phyloP scores from a whole-genome alignment of 2,329 filamentous ascomycete genomes.

The Apiospora marii region DNA sequence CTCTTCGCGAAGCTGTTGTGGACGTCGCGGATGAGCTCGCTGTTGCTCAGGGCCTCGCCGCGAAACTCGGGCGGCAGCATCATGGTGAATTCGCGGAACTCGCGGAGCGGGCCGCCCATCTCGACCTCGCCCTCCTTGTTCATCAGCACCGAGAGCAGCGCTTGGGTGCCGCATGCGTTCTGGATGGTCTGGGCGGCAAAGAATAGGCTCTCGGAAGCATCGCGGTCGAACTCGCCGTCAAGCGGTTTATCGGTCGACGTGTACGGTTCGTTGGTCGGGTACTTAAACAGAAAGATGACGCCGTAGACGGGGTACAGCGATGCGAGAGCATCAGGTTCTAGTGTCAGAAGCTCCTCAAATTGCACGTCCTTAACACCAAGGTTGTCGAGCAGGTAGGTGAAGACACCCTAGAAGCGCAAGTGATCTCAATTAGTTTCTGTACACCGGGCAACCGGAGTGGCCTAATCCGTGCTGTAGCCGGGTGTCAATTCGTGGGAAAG shows the following conservation, averaged over 20 bases:
- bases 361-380: constrained; percentile 94
- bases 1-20: constrained; percentile 92
- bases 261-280: constrained; percentile 74
- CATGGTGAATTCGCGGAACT: constrained; percentile 89
- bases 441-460: constrained; percentile 22
- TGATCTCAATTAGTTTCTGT: constrained; percentile 38
- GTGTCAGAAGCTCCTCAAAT: constrained; percentile 93
- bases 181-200: constrained; percentile 98
- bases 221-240: constrained; percentile 83
- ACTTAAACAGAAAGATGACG: constrained; percentile 99
- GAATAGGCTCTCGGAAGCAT: constrained; percentile 80
- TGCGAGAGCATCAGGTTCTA: constrained; percentile 78
- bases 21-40: constrained; percentile 74
- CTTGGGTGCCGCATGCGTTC: constrained; percentile 97
- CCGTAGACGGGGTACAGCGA: constrained; percentile 84
- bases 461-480: neutral
- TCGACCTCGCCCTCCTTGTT: constrained; percentile 77
- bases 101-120: constrained; percentile 73
- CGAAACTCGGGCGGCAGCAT: constrained; percentile 79
- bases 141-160: constrained; percentile 87
- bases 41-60: constrained; percentile 68
- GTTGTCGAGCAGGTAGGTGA: constrained; percentile 91
- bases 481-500: constrained; percentile 29
- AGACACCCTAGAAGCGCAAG: constrained; percentile 75
- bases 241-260: constrained; percentile 69